Conservation (phyloP, 208 protist genomes). For the Sergeia podlipaevii region DNA sequence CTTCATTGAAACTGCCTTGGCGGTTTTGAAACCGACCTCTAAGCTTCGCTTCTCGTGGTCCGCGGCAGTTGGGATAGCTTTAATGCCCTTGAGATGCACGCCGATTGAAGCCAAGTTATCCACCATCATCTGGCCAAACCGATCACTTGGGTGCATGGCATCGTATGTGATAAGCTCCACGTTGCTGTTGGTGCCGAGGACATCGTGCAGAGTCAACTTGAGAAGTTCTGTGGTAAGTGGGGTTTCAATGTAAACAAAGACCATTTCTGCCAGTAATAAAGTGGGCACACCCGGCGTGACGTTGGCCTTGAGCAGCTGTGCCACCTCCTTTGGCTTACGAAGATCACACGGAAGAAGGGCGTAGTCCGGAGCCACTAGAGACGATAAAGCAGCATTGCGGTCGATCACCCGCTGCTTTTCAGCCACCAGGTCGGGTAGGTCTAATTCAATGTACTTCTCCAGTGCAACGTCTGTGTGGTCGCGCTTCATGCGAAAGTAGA, state of each 20-base stretch:
- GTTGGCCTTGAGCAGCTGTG: constrained; percentile 37
- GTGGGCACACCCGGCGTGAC: constrained; percentile 50
- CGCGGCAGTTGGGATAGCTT: constrained; percentile 62
- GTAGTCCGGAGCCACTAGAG: constrained; percentile 46
- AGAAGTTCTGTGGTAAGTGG: constrained; percentile 62
- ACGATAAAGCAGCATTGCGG: constrained; percentile 26
- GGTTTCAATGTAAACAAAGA: constrained; percentile 88
- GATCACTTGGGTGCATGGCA: constrained; percentile 81
- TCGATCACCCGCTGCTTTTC: constrained; percentile 70
- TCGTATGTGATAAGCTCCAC: constrained; percentile 80
- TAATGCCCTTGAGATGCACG: constrained; percentile 69
- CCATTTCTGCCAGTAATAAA: constrained; percentile 84
- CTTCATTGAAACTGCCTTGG: constrained; percentile 71
- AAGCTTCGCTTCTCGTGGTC: constrained; percentile 63
- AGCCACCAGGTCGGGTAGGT: constrained; percentile 74
- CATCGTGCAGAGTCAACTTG: constrained; percentile 35
- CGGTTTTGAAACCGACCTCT: constrained; percentile 58
- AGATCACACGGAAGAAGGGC: constrained; percentile 54
- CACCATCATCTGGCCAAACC: constrained; percentile 89
- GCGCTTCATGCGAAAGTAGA: constrained; percentile 84
- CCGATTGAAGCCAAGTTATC: constrained; percentile 59
- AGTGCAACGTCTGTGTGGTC: constrained; percentile 49
- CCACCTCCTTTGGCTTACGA: constrained; percentile 40
- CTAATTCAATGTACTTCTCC: constrained; percentile 70
- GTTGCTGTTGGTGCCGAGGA: constrained; percentile 35